A percentile compares a stretch with the other conserved stretches of the same genome.
Evolutionary conservation across 1,284 basidiomycete species (phyloP).

Genomic region (Leucoagaricus sp.): DNA sequence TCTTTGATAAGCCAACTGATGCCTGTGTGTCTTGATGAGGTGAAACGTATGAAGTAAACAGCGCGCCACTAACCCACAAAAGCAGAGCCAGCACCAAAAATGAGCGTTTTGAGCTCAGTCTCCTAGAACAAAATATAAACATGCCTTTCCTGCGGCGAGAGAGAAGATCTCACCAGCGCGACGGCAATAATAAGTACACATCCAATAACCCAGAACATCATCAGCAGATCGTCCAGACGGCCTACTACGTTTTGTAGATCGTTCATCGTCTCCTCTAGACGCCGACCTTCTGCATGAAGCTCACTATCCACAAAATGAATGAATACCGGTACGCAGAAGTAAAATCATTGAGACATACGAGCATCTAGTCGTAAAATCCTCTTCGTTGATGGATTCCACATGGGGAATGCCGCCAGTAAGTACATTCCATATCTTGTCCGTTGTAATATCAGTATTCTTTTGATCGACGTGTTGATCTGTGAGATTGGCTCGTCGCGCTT

Average conservation of each 20-base stretch:
- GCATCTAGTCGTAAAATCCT: conserved; percentile 56
- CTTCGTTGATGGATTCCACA: conserved; percentile 43
- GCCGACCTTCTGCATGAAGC: conserved; percentile 78
- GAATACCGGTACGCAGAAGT: conserved; percentile 4
- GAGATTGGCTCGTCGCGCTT: neutral
- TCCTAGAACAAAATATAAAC: too few relatives aligned
- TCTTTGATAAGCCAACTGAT: conserved; percentile 86
- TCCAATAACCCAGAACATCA: conserved; percentile 60
- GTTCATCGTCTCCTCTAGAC: conserved; percentile 81
- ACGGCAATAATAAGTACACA: conserved; percentile 72
- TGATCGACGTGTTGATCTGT: neutral
- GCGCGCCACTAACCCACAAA: conserved; percentile 55
- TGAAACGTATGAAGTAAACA: too few relatives aligned
- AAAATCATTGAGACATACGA: conserved; percentile 38
- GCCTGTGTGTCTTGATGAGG: too few relatives aligned
- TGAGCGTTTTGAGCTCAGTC: conserved; percentile 65
- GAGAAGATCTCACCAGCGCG: conserved; percentile 44
- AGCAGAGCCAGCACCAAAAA: conserved; percentile 77
- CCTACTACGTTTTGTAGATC: conserved; percentile 86
- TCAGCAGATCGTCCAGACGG: conserved; percentile 66
- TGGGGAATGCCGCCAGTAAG: conserved; percentile 7
- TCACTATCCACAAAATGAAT: conserved; percentile 42
- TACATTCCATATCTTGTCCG: conserved; percentile 3
- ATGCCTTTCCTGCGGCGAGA: too few relatives aligned
- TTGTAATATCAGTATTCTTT: neutral